Evolutionary conservation across 2,329 filamentous ascomycete genomes (phyloP), one percentile per base, ranked within the genome.

Genomic region (Drechslerella dactyloides): DNA sequence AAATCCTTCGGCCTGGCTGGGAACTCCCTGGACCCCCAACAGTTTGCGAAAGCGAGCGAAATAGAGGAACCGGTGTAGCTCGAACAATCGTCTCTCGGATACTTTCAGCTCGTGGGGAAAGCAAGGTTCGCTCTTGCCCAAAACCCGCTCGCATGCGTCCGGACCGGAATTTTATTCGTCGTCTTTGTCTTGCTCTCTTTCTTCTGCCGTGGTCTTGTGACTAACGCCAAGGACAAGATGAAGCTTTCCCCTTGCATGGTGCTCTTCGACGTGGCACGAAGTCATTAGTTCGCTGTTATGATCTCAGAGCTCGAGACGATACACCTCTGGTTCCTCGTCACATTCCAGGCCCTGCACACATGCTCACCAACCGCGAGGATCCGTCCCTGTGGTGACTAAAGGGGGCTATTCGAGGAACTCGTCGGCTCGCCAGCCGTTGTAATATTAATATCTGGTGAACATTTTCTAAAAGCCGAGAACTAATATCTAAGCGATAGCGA

Each of bases 231-330:
- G n/a, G n/a, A 42, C 37, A 33, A 8, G 27, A 13, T 42, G 11
- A 17, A 13, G 13, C 15, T 42, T 42, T 17, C 21, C 19, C 46
- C 46, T 51, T 51, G 46, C 46, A 15, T 61, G 23, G 52, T 54
- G 27, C 24, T 30, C 33, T 46, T 55, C 59, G 33, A 70, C 58
- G 66, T 70, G 66, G 66, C 66, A 64, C 44, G 37, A 55, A 30
- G 66, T 30, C 37, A 63, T 70, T 70, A 69, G 66, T 37, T 70
- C 62, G 48, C 48, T 35, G 8, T 48, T 27, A 7, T 8, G 37
- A 40, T 62, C 56, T 33, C 42, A 61, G 55, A 46, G 51, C 64
- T 19, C 52, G 35, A 24, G 21, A 37, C 21, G 21, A 23, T 51
- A 40, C 48, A 37, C 6, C 5, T 23, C 21, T n/a, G 30, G 19